Conservation (phyloP, 257 asterid species). For the Marsdenia floribunda region DNA sequence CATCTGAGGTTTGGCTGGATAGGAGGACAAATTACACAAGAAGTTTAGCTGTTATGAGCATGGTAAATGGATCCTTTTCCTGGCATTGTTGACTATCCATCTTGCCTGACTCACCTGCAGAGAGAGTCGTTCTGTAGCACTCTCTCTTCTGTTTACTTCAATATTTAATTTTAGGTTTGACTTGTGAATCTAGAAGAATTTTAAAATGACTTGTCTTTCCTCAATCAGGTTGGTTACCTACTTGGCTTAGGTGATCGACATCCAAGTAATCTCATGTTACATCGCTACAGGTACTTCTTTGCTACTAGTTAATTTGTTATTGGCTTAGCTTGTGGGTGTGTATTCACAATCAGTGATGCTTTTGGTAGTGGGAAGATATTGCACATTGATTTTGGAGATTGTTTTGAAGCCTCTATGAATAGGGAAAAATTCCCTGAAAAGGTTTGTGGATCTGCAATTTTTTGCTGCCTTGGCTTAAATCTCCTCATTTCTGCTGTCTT, state of each 20-base stretch:
- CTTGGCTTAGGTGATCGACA: constrained; percentile 99
- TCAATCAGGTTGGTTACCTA: constrained; percentile 83
- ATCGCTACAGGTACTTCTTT: constrained; percentile 72
- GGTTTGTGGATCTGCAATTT: constrained; percentile 32
- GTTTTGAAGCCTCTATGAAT: constrained; percentile 99
- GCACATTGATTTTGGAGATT: constrained; percentile 99
- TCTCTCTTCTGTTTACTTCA: background rate
- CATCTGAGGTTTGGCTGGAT: constrained; percentile 96
- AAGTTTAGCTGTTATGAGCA: constrained; percentile 99
- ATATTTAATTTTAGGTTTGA: background rate
- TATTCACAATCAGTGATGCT: constrained; percentile 16
- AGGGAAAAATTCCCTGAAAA: constrained; percentile 98
- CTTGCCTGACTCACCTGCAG: background rate
- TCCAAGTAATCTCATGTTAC: constrained; percentile 99
- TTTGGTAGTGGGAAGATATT: constrained; percentile 88
- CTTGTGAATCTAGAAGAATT: background rate
- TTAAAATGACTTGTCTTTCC: constrained; percentile 14
- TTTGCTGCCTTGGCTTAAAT: background rate
- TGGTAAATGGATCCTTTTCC: constrained; percentile 41
- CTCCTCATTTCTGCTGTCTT: constrained; percentile 9
- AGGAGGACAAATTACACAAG: constrained; percentile 97
- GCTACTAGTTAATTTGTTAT: background rate
- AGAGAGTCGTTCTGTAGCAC: background rate
- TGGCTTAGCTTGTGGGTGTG: constrained; percentile 14
- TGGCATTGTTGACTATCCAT: background rate